Evolutionary conservation across 805 yeast genomes (phyloP).

Genomic region (Candida fluviatilis): DNA sequence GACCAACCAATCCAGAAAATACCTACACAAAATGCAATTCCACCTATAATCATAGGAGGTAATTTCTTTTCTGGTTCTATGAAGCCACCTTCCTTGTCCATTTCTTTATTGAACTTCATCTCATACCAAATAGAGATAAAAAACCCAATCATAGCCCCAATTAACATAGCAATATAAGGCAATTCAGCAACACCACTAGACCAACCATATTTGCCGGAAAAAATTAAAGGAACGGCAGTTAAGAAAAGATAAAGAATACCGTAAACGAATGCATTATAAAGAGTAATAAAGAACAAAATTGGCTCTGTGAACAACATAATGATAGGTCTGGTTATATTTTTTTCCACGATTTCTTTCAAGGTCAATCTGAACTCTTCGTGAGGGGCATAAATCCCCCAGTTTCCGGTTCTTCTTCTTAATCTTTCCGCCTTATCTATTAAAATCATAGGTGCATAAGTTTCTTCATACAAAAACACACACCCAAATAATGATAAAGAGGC

Average conservation of each 20-base stretch:
- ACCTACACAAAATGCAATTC: constrained; percentile 69
- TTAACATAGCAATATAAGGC: constrained; percentile 73
- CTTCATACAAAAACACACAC: constrained; percentile 29
- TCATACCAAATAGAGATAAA: constrained; percentile 51
- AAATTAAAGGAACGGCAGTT: constrained; percentile 42
- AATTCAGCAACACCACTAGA: constrained; percentile 63
- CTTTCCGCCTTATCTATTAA: constrained; percentile 29
- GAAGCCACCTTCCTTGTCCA: constrained; percentile 49
- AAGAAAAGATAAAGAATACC: constrained; percentile 44
- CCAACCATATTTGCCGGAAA: constrained; percentile 55
- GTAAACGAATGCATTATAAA: constrained; percentile 48
- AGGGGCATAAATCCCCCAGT: constrained; percentile 38
- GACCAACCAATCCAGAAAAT: constrained; percentile 87
- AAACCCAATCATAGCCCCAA: constrained; percentile 66
- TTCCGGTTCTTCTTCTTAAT: constrained; percentile 36
- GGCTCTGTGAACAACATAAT: constrained; percentile 38
- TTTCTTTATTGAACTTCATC: constrained; percentile 42
- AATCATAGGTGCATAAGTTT: constrained; percentile 38
- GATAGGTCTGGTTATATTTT: constrained; percentile 35
- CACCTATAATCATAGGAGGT: constrained; percentile 72
- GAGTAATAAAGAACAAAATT: constrained; percentile 37
- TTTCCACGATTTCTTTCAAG: constrained; percentile 30
- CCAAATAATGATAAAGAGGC: constrained; percentile 28
- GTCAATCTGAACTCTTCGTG: constrained; percentile 30
- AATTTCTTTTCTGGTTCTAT: constrained; percentile 79